A percentile compares a stretch with the other conserved stretches of the same genome.
Evolutionary conservation across 1,284 basidiomycete species (phyloP).

Genomic region (Malassezia restricta): DNA sequence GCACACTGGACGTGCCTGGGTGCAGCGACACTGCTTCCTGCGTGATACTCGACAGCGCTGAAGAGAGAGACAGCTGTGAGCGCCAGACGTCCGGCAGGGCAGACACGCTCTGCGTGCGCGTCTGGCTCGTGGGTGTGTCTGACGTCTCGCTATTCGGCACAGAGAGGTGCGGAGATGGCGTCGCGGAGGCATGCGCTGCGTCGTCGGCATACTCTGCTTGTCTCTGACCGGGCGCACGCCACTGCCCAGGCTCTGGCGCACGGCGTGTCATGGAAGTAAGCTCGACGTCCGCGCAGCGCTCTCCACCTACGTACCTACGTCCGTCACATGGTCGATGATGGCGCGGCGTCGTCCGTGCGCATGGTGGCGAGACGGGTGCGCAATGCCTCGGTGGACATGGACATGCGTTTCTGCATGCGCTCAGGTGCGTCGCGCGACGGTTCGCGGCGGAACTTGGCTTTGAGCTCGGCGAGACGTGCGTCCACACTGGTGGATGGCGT

Average conservation of each 20-base stretch:
- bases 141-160: background rate
- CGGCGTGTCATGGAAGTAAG: too few relatives aligned
- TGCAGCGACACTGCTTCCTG: too few relatives aligned
- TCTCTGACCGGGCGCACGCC: too few relatives aligned
- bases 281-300: too few relatives aligned
- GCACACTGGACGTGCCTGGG: background rate
- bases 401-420: constrained; percentile 5
- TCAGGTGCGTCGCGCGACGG: background rate
- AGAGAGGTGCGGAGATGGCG: background rate
- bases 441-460: constrained; percentile 29
- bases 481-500: constrained; percentile 14
- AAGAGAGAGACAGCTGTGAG: too few relatives aligned
- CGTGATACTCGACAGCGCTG: too few relatives aligned
- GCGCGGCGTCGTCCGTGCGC: constrained; percentile 9
- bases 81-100: background rate
- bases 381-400: constrained; percentile 13
- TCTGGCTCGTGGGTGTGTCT: background rate
- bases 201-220: too few relatives aligned
- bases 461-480: constrained; percentile 32
- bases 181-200: background rate
- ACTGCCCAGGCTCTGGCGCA: too few relatives aligned
- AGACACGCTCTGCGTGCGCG: background rate
- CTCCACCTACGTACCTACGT: too few relatives aligned
- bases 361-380: constrained; percentile 10
- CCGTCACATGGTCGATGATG: too few relatives aligned